Conservation (phyloP, 805 yeast genomes). For the Pichia occidentalis region DNA sequence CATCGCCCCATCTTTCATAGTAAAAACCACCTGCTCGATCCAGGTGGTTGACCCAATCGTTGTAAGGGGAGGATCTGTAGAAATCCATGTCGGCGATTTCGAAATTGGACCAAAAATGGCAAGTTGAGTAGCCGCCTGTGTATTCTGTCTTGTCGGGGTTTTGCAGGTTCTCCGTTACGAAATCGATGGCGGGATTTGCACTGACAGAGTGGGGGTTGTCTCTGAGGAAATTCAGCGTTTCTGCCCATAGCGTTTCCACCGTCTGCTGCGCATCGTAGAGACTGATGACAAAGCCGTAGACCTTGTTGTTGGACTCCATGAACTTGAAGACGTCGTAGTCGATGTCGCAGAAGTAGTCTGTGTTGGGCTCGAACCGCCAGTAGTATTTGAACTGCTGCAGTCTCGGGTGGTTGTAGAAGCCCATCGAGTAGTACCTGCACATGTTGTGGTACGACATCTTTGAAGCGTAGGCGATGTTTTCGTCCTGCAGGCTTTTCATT, state of each 20-base stretch:
- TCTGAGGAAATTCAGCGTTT: conserved; percentile 53
- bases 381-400: conserved; percentile 58
- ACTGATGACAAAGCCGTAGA: conserved; percentile 67
- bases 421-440: conserved; percentile 73
- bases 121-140: conserved; percentile 45
- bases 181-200: conserved; percentile 47
- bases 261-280: conserved; percentile 67
- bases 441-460: conserved; percentile 67
- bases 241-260: conserved; percentile 60
- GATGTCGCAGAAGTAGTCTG: conserved; percentile 58
- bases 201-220: conserved; percentile 52
- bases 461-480: conserved; percentile 53
- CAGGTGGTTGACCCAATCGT: conserved; percentile 52
- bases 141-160: conserved; percentile 37
- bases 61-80: conserved; percentile 61
- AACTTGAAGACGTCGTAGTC: conserved; percentile 75
- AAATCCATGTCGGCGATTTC: conserved; percentile 84
- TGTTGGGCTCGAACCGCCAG: conserved; percentile 79
- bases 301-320: conserved; percentile 58
- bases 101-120: conserved; percentile 90
- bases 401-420: conserved; percentile 57
- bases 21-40: conserved; percentile 76
- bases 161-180: conserved; percentile 46
- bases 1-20: conserved; percentile 93
- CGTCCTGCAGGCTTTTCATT: conserved; percentile 30